A percentile compares a stretch with the other conserved stretches of the same genome.
Evolutionary conservation across 2,329 filamentous ascomycete species (phyloP).

Genomic region (Trichoderma polysporum): DNA sequence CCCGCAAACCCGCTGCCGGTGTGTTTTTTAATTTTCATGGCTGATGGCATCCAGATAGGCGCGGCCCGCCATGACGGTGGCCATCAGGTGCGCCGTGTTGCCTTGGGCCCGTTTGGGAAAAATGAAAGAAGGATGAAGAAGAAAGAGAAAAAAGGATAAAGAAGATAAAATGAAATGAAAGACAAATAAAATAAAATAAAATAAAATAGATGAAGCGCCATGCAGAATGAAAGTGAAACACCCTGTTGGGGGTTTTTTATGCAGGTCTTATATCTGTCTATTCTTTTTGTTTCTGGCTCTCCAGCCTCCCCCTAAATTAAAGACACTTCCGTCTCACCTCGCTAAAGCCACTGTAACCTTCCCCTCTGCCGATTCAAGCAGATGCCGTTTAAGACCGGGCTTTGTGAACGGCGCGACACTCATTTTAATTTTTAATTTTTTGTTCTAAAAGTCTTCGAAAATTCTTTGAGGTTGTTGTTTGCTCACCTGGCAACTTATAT

Average conservation of each 20-base stretch:
- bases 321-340: neutral
- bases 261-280: neutral
- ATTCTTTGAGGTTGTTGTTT: neutral
- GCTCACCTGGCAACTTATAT: neutral
- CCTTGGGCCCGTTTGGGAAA: neutral
- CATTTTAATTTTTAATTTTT: neutral
- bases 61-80: slow-evolving; percentile 21
- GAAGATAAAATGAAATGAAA: neutral
- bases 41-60: slow-evolving; percentile 24
- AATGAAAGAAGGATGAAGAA: neutral
- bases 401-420: neutral
- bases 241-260: neutral
- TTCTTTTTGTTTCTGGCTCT: neutral
- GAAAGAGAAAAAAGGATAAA: neutral
- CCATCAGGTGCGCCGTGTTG: slow-evolving; percentile 9
- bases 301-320: neutral
- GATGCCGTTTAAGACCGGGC: neutral
- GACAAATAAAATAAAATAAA: neutral
- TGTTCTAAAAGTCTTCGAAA: neutral
- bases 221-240: neutral
- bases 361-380: neutral
- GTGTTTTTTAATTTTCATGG: slow-evolving; percentile 5
- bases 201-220: neutral
- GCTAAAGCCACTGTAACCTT: neutral
- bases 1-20: slow-evolving; percentile 3